Percentiles rank a stretch among this genome's conserved stretches.
Evolutionary conservation across 768 basidiomycete genomes (phyloP).

Genomic region (Boletus subparvulus): DNA sequence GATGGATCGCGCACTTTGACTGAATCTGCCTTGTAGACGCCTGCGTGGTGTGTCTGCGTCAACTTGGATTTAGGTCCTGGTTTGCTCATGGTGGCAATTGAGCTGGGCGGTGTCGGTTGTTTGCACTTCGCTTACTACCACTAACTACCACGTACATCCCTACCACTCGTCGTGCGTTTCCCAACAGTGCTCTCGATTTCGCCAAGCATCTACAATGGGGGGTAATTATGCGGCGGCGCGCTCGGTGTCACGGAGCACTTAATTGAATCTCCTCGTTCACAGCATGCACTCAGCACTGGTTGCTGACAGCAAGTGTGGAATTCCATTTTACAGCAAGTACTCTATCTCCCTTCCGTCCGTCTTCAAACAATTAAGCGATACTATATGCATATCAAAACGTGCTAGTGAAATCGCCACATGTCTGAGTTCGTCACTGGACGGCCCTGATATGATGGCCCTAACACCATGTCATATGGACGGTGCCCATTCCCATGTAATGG

Average conservation of each 20-base stretch:
- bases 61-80: conserved; percentile 46
- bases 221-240: neutral
- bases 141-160: neutral
- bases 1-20: conserved; percentile 49
- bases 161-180: neutral
- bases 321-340: too few species aligned
- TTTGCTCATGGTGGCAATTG: conserved; percentile 37
- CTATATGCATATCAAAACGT: neutral
- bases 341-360: neutral
- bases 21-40: conserved; percentile 62
- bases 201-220: neutral
- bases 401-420: conserved; percentile 7
- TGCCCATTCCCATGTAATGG: conserved; percentile 2
- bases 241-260: neutral
- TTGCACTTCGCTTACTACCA: neutral
- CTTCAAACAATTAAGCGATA: neutral
- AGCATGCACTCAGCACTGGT: too few species aligned
- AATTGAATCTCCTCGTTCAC: neutral
- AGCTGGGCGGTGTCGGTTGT: neutral
- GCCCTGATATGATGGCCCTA: neutral
- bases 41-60: conserved; percentile 50
- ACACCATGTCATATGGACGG: conserved; percentile 5
- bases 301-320: neutral
- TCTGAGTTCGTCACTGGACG: neutral
- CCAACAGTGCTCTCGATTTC: neutral